Conservation (phyloP, 805 yeast genomes). For the Hermanozyma aechmeae region DNA sequence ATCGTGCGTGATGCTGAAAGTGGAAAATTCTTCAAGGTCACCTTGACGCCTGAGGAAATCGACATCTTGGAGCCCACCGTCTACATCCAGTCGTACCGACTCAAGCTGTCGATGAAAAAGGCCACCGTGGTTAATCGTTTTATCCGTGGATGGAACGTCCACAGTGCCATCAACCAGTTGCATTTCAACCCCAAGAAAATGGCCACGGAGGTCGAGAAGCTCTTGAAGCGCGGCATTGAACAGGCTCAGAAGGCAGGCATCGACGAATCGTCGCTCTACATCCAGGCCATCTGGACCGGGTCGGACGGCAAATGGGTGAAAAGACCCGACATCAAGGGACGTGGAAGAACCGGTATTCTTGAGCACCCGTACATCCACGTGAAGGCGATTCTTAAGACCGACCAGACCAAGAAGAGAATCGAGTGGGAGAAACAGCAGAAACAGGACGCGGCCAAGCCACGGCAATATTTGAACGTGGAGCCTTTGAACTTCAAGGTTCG, state of each 20-base stretch:
- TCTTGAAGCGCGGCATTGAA: conserved; percentile 62
- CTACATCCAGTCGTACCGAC: conserved; percentile 70
- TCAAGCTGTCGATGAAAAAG: conserved; percentile 84
- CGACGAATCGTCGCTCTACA: conserved; percentile 52
- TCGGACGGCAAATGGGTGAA: conserved; percentile 71
- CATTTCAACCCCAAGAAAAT: conserved; percentile 79
- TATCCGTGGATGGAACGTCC: conserved; percentile 59
- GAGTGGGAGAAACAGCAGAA: conserved; percentile 49
- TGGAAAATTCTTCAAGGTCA: conserved; percentile 45
- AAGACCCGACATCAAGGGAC: conserved; percentile 74
- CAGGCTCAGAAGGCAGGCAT: conserved; percentile 58
- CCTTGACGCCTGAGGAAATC: conserved; percentile 55
- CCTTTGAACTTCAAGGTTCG: conserved; percentile 34
- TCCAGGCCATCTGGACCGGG: conserved; percentile 85
- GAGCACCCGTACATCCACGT: conserved; percentile 74
- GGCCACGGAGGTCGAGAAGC: conserved; percentile 67
- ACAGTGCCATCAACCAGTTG: conserved; percentile 82
- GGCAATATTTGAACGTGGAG: conserved; percentile 35
- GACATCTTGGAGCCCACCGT: conserved; percentile 81
- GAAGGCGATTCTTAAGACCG: conserved; percentile 63
- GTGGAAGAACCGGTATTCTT: conserved; percentile 81
- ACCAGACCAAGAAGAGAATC: conserved; percentile 52
- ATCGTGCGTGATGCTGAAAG: conserved; percentile 29
- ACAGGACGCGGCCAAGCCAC: conserved; percentile 42
- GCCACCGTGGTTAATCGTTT: conserved; percentile 73